These are phyloP conservation scores for Scheffersomyces stipitis DNA, from an alignment of 805 yeast genomes.

Conservation along the genomic window DNA sequence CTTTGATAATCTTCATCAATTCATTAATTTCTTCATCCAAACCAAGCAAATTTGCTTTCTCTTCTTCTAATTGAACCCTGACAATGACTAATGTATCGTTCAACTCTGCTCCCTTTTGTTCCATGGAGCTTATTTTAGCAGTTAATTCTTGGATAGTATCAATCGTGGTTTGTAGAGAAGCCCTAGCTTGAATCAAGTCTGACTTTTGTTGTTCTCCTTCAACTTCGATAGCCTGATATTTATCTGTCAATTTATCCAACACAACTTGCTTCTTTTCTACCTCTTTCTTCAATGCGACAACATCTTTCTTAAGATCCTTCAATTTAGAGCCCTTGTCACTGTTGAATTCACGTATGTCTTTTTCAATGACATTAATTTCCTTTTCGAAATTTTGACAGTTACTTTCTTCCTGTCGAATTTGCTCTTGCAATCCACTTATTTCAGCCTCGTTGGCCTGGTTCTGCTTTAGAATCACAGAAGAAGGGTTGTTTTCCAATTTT, in stretches of 20 bases:
- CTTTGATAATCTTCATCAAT: constrained; percentile 45
- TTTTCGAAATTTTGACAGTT: constrained; percentile 28
- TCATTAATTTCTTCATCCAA: constrained; percentile 76
- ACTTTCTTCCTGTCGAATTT: constrained; percentile 36
- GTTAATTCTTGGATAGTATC: constrained; percentile 27
- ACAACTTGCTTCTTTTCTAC: constrained; percentile 41
- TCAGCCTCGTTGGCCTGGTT: constrained; percentile 47
- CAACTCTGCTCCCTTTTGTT: constrained; percentile 26
- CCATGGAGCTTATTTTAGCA: constrained; percentile 3
- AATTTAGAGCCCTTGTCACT: constrained; percentile 79
- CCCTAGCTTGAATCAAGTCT: constrained; percentile 52
- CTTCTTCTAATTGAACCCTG: constrained; percentile 45
- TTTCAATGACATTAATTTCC: constrained; percentile 57
- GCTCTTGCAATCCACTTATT: constrained; percentile 39
- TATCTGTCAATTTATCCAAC: constrained; percentile 48
- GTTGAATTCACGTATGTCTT: constrained; percentile 80
- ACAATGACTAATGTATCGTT: constrained; percentile 15
- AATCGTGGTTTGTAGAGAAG: constrained; percentile 38
- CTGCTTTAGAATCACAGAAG: constrained; percentile 54
- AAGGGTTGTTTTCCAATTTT: constrained; percentile 54
- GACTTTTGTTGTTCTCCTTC: constrained; percentile 65
- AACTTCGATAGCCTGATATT: constrained; percentile 62
- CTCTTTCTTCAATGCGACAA: constrained; percentile 30
- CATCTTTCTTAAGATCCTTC: constrained; percentile 57
- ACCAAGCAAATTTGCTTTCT: constrained; percentile 60